A percentile compares a stretch with the other conserved stretches of the same genome.
Conservation (phyloP, 2,329 filamentous ascomycete species). For the Paracamarosporium sp. region DNA sequence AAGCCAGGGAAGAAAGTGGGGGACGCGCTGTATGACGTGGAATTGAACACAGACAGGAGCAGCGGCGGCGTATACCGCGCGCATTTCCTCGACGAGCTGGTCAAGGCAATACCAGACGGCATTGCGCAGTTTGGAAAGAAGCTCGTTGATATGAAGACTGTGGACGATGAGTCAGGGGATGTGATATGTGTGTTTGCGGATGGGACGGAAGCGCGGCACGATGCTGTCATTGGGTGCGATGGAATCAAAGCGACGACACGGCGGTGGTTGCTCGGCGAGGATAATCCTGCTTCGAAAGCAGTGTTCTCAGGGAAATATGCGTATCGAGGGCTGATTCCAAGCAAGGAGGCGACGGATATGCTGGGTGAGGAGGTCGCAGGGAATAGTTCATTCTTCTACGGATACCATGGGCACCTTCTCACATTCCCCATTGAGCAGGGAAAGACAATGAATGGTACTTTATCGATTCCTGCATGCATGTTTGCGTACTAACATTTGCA, state of each 20-base stretch:
- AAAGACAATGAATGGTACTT: constrained; percentile 61
- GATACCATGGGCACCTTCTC: constrained; percentile 65
- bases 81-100: constrained; percentile 58
- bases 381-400: constrained; percentile 65
- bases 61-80: constrained; percentile 55
- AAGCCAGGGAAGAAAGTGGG: constrained; percentile 37
- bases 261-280: constrained; percentile 59
- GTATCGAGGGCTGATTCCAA: constrained; percentile 69
- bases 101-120: constrained; percentile 54
- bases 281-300: constrained; percentile 51
- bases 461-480: too few species aligned
- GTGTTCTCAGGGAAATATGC: constrained; percentile 66
- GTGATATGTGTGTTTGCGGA: constrained; percentile 54
- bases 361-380: constrained; percentile 59
- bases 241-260: constrained; percentile 68
- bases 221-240: constrained; percentile 67
- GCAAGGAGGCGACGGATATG: constrained; percentile 58
- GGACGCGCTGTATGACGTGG: constrained; percentile 37
- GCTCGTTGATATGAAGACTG: constrained; percentile 35
- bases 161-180: constrained; percentile 38
- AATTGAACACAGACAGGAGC: constrained; percentile 27
- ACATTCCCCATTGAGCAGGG: constrained; percentile 69
- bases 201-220: constrained; percentile 54
- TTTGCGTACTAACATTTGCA: constrained; percentile 17
- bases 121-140: constrained; percentile 54